phyloP scores from a whole-genome alignment of 768 basidiomycete genomes.

The Lactarius evosmus region DNA sequence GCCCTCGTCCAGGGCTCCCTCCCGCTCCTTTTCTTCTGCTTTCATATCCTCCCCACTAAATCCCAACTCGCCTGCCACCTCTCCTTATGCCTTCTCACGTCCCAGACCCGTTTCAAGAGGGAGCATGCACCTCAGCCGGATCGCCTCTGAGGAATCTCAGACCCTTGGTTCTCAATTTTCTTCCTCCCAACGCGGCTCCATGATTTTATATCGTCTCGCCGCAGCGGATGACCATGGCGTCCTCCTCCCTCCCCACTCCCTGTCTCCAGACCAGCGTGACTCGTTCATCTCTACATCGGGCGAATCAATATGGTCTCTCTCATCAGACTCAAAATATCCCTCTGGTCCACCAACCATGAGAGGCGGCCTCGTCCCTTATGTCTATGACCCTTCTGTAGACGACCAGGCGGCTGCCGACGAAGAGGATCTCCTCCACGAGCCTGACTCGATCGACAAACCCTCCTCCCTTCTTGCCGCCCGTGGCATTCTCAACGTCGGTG shows the following conservation, averaged over 20 bases:
- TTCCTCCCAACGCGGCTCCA: conserved; percentile 46
- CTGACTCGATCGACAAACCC: conserved; percentile 40
- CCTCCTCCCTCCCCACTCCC: conserved; percentile 37
- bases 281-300: conserved; percentile 52
- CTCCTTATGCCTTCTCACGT: conserved; percentile 33
- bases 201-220: conserved; percentile 66
- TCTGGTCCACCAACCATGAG: conserved; percentile 33
- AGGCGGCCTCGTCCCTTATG: conserved; percentile 59
- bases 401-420: conserved; percentile 56
- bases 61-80: conserved; percentile 36
- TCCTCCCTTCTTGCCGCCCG: conserved; percentile 40
- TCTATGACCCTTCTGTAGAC: conserved; percentile 63
- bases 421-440: conserved; percentile 76
- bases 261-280: conserved; percentile 33
- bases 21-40: conserved; percentile 34
- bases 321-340: conserved; percentile 67
- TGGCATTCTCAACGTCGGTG: conserved; percentile 65
- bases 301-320: conserved; percentile 48
- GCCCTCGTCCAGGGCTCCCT: conserved; percentile 23
- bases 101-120: conserved; percentile 42
- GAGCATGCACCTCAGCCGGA: conserved; percentile 42
- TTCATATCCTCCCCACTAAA: conserved; percentile 56
- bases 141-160: conserved; percentile 46
- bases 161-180: conserved; percentile 37
- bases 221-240: conserved; percentile 35